phyloP scores from a whole-genome alignment of 805 yeast species.

The Saccharomyces paradoxus region DNA sequence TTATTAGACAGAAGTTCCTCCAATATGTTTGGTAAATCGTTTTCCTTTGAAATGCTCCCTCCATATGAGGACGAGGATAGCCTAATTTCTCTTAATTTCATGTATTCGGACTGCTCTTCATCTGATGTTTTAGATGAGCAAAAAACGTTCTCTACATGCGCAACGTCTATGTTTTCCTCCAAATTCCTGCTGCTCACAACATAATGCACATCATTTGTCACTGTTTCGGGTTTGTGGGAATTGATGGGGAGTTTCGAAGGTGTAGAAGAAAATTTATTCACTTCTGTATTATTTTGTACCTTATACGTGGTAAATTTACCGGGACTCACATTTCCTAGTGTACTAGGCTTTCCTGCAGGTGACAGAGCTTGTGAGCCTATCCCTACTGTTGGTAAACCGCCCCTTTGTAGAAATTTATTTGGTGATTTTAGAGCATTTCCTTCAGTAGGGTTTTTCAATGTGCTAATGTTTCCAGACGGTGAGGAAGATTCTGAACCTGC shows the following conservation, averaged over 20 bases:
- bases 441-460: neutral
- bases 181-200: neutral
- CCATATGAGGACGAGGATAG: neutral
- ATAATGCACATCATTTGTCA: neutral
- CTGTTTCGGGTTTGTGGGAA: neutral
- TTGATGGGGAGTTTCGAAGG: neutral
- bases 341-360: neutral
- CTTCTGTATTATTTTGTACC: neutral
- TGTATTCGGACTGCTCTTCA: neutral
- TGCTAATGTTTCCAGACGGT: neutral
- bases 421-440: neutral
- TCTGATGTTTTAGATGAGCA: neutral
- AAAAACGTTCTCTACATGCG: neutral
- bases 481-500: neutral
- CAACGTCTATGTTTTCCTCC: neutral
- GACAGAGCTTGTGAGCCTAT: neutral
- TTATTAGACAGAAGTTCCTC: neutral
- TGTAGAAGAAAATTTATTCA: neutral
- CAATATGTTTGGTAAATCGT: neutral
- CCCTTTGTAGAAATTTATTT: neutral
- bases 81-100: neutral
- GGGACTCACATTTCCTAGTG: neutral
- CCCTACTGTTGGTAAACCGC: neutral
- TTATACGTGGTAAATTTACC: neutral
- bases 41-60: neutral